phyloP scores from a whole-genome alignment of 2,329 filamentous ascomycete species.

The Talaromyces sp. region DNA sequence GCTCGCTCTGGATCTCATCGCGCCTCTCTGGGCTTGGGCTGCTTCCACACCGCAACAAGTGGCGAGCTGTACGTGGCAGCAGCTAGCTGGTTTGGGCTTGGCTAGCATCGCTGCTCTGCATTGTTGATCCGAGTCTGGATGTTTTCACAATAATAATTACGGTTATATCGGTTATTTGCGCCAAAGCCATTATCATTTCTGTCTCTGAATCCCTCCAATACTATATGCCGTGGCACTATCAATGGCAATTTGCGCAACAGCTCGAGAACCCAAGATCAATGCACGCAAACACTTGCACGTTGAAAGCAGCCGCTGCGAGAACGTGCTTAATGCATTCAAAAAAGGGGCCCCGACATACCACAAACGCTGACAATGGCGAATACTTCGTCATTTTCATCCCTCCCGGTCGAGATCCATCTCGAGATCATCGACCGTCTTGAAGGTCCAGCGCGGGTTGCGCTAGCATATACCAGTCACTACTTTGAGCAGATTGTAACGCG shows the following conservation, averaged over 20 bases:
- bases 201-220: not conserved
- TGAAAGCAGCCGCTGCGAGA: not conserved
- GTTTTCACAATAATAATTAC: not conserved
- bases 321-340: not conserved
- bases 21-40: not conserved
- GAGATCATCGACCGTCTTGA: conserved; percentile 6
- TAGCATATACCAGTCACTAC: conserved; percentile 10
- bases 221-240: not conserved
- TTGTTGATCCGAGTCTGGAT: not conserved
- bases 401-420: conserved; percentile 9
- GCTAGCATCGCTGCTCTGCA: not conserved
- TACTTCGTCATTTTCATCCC: not conserved
- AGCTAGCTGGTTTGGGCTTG: not conserved
- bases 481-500: conserved; percentile 4
- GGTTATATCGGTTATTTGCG: not conserved
- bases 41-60: not conserved
- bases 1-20: not conserved
- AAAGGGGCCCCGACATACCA: not conserved
- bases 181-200: not conserved
- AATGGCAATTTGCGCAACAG: not conserved
- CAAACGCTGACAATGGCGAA: not conserved
- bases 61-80: not conserved
- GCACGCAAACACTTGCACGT: not conserved
- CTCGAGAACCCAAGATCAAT: not conserved
- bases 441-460: conserved; percentile 4